Conservation (phyloP, 371 early-diverging fungal genomes). For the Furculomyces boomerangus region DNA sequence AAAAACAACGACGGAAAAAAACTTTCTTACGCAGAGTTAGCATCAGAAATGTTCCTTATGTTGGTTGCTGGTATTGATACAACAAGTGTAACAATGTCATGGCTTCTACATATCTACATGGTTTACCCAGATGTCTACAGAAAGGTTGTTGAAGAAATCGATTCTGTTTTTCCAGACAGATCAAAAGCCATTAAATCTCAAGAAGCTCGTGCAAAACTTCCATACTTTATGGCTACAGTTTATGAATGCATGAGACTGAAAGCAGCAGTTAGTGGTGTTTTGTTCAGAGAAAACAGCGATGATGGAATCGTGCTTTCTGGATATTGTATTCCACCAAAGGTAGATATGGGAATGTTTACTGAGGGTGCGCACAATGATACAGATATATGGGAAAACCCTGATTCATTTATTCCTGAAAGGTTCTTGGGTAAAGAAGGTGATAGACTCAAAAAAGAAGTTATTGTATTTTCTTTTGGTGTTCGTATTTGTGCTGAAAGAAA, state of each 20-base stretch:
- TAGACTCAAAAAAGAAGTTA: background rate
- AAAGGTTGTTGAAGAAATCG: constrained; percentile 9
- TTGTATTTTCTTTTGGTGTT: constrained; percentile 1
- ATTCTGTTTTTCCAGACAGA: constrained; percentile 7
- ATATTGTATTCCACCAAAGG: background rate
- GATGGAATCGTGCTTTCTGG: constrained; percentile 11
- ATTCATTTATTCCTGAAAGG: constrained; percentile 2
- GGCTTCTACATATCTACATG: constrained; percentile 11
- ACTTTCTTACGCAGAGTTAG: constrained; percentile 3
- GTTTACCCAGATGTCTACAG: constrained; percentile 6
- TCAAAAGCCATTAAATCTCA: constrained; percentile 5
- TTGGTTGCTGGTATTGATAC: constrained; percentile 23
- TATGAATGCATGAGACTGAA: constrained; percentile 21
- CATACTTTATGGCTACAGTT: constrained; percentile 22
- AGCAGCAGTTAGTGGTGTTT: constrained; percentile 8
- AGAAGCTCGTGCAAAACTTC: constrained; percentile 8
- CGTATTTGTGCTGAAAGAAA: constrained; percentile 1
- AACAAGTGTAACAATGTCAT: constrained; percentile 17
- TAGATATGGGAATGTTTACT: background rate
- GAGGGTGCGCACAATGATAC: constrained; percentile 1
- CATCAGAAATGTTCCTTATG: constrained; percentile 8
- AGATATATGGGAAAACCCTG: constrained; percentile 1
- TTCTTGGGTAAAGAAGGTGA: background rate
- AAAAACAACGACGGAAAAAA: constrained; percentile 5
- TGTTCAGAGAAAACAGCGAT: constrained; percentile 13